Conservation (phyloP, 176 grass and related monocot species). For the Aegilops speltoides region DNA sequence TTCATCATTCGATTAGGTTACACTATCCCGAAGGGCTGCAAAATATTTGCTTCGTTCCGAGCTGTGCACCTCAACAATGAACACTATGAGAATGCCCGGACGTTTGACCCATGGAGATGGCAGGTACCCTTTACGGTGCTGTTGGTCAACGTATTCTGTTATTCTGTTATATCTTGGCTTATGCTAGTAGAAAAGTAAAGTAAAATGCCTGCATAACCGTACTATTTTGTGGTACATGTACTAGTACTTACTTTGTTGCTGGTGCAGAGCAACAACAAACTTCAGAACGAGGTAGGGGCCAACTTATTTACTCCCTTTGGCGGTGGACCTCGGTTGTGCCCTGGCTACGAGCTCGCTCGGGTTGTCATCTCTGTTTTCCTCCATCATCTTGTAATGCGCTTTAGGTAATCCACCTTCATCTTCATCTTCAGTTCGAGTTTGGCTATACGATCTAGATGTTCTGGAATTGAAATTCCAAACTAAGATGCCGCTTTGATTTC, state of each 20-base stretch:
- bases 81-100: conserved; percentile 77
- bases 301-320: conserved; percentile 83
- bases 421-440: neutral
- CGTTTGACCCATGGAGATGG: conserved; percentile 97
- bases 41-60: conserved; percentile 91
- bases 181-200: conserved; percentile 3
- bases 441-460: neutral
- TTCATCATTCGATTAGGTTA: conserved; percentile 46
- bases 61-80: conserved; percentile 79
- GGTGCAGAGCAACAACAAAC: conserved; percentile 54
- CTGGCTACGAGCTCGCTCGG: conserved; percentile 85
- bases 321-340: conserved; percentile 78
- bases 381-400: conserved; percentile 70
- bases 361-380: conserved; percentile 91
- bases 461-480: neutral
- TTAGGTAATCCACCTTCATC: conserved; percentile 50
- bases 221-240: neutral
- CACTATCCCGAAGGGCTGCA: conserved; percentile 94
- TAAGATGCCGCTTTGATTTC: neutral
- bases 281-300: conserved; percentile 48
- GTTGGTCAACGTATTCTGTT: no score
- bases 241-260: neutral
- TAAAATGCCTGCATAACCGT: neutral
- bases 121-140: conserved; percentile 27
- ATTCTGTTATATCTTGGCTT: neutral